Base-by-base conservation (phyloP, 2,329 filamentous ascomycete genomes). In the Ceratocystis smalleyi region DNA sequence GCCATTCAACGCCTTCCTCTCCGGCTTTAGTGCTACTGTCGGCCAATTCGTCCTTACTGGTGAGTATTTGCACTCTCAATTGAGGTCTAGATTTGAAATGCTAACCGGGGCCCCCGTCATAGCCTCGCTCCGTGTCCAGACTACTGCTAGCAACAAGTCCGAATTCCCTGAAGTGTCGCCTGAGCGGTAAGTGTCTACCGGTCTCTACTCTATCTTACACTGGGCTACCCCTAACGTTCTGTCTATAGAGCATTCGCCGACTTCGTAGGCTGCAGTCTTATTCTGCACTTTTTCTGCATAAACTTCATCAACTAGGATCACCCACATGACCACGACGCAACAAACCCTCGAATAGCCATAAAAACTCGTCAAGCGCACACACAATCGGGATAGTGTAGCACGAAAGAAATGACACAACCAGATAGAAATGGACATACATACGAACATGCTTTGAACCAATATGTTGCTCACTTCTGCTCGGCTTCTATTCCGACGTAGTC, bases 1-100 rank as follows among this genome's bases (percentile, higher is more conserved):
- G 92, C 94, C 94, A 8, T 99, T 99, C 81, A 99, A 99, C 75
- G 94, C 95, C 68, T 99, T 99, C 79, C 84, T 99, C 40, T 89
- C 91, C 40, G 95, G 94, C 59, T 99, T 99, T 79, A 86, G 84
- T 67, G 90, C 92, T 17, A 94, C 92, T 1, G 92, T 99, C 68
- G 94, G 94, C 67, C 94, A 99, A 74, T 99, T 99, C 74, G 94
- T 99, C 68, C 83, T 99, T 70, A 96, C 94, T 61, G 89, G 90
- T 79, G 85, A 72, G 78, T 65, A 10, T 15, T 63, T 5, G 15
- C 24, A 57, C 17, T 57, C 27, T 15, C n/a, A n/a, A 19, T 35
- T 17, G 17, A 57, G 2, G 17, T n/a, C 59, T 10, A 32, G n/a
- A 47, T 22, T 30, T 45, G 27, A 22, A 5, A 4, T 22, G 19